A percentile compares a stretch with the other conserved stretches of the same genome.
These are phyloP conservation scores for Termitomyces eurrhizus DNA, from an alignment of 768 basidiomycete species.

Conservation along the genomic window DNA sequence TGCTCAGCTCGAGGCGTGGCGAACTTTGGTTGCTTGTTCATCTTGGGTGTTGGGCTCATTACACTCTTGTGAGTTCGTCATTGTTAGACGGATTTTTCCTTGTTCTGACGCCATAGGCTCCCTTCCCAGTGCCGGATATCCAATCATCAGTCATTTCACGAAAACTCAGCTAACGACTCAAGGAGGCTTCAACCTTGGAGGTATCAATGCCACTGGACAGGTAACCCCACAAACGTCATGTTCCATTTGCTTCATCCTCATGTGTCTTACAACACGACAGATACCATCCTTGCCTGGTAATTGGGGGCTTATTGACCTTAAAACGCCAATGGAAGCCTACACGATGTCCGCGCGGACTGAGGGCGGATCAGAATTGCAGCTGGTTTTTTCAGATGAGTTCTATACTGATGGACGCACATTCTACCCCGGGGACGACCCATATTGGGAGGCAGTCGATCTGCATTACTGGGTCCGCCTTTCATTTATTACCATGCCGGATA, in stretches of 20 bases:
- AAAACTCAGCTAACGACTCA: constrained; percentile 18
- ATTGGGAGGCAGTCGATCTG: constrained; percentile 77
- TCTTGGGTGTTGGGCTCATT: constrained; percentile 45
- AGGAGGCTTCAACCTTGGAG: constrained; percentile 38
- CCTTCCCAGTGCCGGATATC: constrained; percentile 32
- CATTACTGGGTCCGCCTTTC: constrained; percentile 63
- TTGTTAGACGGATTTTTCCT: neutral
- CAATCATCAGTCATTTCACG: constrained; percentile 30
- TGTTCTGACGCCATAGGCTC: neutral
- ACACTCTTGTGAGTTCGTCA: constrained; percentile 55
- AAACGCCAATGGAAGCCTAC: constrained; percentile 51
- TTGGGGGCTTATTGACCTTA: constrained; percentile 49
- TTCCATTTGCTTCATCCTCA: neutral
- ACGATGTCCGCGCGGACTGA: constrained; percentile 55
- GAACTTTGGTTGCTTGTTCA: constrained; percentile 58
- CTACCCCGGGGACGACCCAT: constrained; percentile 82
- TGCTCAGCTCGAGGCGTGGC: constrained; percentile 52
- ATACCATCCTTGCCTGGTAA: constrained; percentile 58
- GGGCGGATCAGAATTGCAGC: constrained; percentile 40
- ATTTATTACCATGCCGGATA: neutral
- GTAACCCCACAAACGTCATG: constrained; percentile 21
- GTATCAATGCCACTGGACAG: constrained; percentile 65
- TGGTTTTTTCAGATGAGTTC: constrained; percentile 82
- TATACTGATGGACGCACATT: constrained; percentile 68
- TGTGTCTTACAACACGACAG: constrained; percentile 22